Percentiles rank a stretch among this genome's conserved stretches.
Conservation (phyloP, 2,329 filamentous ascomycete species). For the Beauveria scarabaeidicola region DNA sequence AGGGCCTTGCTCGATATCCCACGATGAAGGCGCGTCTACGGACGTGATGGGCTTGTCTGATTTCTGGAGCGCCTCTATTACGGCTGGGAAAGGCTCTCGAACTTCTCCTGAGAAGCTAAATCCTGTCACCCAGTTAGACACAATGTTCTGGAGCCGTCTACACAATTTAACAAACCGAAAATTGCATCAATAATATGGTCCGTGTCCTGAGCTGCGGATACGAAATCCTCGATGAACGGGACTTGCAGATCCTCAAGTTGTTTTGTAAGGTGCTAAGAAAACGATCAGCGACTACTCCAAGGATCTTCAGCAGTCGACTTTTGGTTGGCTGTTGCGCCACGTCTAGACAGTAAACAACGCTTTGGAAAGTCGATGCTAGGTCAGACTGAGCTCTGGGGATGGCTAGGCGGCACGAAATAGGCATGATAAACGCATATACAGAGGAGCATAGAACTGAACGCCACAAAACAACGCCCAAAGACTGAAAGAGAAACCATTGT, state of each 20-base stretch:
- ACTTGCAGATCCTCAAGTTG: slow-evolving; percentile 79
- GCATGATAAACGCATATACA: slow-evolving; percentile 2
- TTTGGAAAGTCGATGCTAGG: background rate
- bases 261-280: slow-evolving; percentile 61
- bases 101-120: slow-evolving; percentile 92
- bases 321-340: background rate
- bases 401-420: background rate
- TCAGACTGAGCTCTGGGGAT: background rate
- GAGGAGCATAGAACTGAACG: background rate
- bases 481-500: background rate
- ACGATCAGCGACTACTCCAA: slow-evolving; percentile 21
- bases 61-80: slow-evolving; percentile 69
- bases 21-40: slow-evolving; percentile 88
- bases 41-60: slow-evolving; percentile 71
- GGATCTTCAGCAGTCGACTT: background rate
- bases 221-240: slow-evolving; percentile 77
- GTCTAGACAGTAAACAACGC: background rate
- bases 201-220: slow-evolving; percentile 52
- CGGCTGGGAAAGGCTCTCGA: slow-evolving; percentile 78
- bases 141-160: background rate
- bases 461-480: background rate
- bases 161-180: slow-evolving; percentile 55
- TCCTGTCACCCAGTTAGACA: slow-evolving; percentile 35
- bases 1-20: slow-evolving; percentile 85
- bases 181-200: slow-evolving; percentile 89